phyloP scores from a whole-genome alignment of 129 eudicot species.

The Flaveria trinervia region DNA sequence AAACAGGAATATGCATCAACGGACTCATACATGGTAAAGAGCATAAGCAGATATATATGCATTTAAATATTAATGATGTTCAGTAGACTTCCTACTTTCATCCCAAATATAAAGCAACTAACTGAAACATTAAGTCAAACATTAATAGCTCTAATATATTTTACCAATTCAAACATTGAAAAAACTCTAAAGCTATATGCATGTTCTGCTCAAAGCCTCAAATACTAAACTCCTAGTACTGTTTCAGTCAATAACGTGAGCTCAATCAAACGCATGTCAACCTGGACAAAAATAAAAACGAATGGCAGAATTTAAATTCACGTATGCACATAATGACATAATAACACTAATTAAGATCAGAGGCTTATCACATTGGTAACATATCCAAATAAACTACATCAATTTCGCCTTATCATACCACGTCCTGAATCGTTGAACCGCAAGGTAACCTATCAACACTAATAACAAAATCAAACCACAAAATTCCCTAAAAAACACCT shows the following conservation, averaged over 20 bases:
- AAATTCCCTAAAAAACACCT: constrained; percentile 26
- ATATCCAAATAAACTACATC: background rate
- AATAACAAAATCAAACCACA: background rate
- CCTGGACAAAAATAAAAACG: background rate
- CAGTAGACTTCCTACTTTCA: background rate
- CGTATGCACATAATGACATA: background rate
- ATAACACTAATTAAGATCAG: background rate
- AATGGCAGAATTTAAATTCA: constrained; percentile 15
- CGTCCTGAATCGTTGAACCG: constrained; percentile 11
- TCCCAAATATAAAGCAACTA: background rate
- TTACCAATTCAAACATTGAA: no score
- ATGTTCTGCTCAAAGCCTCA: constrained; percentile 10
- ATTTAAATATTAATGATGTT: background rate
- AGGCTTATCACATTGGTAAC: background rate
- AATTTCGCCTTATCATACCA: background rate
- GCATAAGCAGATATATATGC: background rate
- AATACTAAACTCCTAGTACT: constrained; percentile 18
- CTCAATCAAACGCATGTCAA: constrained; percentile 18
- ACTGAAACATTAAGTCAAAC: background rate
- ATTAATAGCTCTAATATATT: no score
- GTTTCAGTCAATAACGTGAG: constrained; percentile 27
- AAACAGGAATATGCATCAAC: background rate
- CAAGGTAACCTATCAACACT: background rate
- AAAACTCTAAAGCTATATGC: constrained; percentile 5
- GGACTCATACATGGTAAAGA: background rate